Evolutionary conservation across 768 basidiomycete genomes (phyloP), one percentile per base, ranked within the genome.

Genomic region (Trametes villosa): DNA sequence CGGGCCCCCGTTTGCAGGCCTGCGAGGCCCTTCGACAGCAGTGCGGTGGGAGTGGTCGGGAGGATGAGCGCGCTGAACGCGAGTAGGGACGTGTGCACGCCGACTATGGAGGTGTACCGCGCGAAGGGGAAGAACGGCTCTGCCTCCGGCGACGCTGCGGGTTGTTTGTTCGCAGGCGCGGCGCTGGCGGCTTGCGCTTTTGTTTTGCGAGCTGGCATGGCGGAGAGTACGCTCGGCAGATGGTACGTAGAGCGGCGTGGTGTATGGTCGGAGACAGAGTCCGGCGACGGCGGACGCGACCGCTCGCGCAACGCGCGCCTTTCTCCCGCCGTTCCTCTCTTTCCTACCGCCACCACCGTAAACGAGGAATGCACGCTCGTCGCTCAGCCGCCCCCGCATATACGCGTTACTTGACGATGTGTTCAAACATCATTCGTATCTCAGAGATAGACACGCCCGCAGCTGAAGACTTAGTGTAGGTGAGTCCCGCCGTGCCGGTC

Each of bases 81-180:
- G 62, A 92, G 79, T 9, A 92, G 83, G 17, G 83, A 78, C 1
- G 83, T 79, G 69, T 89, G 87, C 8, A 91, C 86, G 45, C 85
- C 86, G 22, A 91, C 83, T 26, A 85, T 74, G 30, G 89, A 86
- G 57, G 82, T 81, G 75, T 91, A 91, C 26, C 78, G 79, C 6
- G 81, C 79, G 57, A 83, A 79, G 13, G 86, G 83, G 62, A 84
- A 82, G 53, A 62, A 72, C 20, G 60, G 13, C 38, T 9, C 38
- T n/a, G 46, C 8, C 22, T 47, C 56, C 3, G 53, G 59, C 13
- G 40, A 20, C 30, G 40, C 38, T 33, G 53, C 17, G 7, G 36
- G 33, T 45, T 26, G 27, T 18, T 4, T 33, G 6, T 29, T 44
- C 5, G 36, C 27, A 18, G 45, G 27, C 30, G 8, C 15, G 4